Conservation (phyloP, 1,284 basidiomycete species). For the Trichosporon coremiiforme region DNA sequence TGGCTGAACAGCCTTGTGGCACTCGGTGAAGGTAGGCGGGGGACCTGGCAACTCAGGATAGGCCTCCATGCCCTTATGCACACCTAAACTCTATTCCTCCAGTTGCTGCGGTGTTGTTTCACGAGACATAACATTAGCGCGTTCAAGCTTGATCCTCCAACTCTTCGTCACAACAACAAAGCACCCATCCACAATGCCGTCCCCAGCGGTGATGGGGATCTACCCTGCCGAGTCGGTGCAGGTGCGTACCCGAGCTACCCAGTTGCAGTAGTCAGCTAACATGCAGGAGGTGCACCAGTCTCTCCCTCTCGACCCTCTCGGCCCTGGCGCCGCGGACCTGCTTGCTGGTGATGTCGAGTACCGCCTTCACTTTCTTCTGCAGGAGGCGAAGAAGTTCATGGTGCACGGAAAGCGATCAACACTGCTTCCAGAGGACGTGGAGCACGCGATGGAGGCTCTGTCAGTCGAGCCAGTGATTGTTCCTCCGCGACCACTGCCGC, state of each 20-base stretch:
- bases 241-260: conserved; percentile 33
- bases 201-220: conserved; percentile 48
- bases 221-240: conserved; percentile 50
- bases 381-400: conserved; percentile 98
- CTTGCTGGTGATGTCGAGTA: conserved; percentile 97
- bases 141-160: not conserved
- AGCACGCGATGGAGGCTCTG: conserved; percentile 86
- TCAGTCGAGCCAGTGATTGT: conserved; percentile 70
- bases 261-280: too few species aligned
- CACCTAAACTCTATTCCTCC: too few species aligned
- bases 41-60: not conserved
- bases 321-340: conserved; percentile 77
- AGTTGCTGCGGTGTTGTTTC: conserved; percentile 11
- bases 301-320: conserved; percentile 74
- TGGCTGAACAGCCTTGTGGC: not conserved
- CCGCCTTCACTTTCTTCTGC: conserved; percentile 70
- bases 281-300: conserved; percentile 90
- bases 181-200: conserved; percentile 41
- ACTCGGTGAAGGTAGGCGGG: not conserved
- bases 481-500: conserved; percentile 55
- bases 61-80: not conserved
- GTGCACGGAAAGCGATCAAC: conserved; percentile 85
- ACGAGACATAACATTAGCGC: conserved; percentile 4
- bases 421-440: conserved; percentile 85
- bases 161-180: conserved; percentile 10